Evolutionary conservation across 176 grass and related monocot genomes (phyloP).

Genomic region (Rhipidocladum racemiflorum): DNA sequence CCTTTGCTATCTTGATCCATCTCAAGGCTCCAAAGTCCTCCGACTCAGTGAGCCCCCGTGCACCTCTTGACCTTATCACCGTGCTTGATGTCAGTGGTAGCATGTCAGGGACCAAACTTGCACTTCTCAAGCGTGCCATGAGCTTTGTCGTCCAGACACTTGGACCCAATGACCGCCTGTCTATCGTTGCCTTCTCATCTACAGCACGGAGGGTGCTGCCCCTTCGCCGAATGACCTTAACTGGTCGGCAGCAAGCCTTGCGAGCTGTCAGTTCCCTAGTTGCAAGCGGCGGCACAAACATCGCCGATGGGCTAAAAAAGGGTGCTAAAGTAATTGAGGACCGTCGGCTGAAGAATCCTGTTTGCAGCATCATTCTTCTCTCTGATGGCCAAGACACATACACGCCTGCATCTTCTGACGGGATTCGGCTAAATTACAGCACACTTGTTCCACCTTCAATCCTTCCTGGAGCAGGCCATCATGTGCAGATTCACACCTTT

Average conservation of each 20-base stretch:
- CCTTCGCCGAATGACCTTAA: slow-evolving; percentile 57
- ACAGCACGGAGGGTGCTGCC: slow-evolving; percentile 62
- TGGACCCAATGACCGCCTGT: slow-evolving; percentile 81
- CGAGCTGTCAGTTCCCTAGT: slow-evolving; percentile 61
- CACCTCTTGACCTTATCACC: slow-evolving; percentile 84
- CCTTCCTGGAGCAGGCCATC: slow-evolving; percentile 43
- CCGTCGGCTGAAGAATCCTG: slow-evolving; percentile 60
- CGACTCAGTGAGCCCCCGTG: slow-evolving; percentile 38
- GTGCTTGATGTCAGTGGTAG: slow-evolving; percentile 94
- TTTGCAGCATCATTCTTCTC: slow-evolving; percentile 85
- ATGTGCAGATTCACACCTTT: slow-evolving; percentile 73
- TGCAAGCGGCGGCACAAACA: slow-evolving; percentile 80
- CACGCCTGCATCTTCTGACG: neutral
- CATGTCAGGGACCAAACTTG: slow-evolving; percentile 82
- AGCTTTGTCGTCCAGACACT: slow-evolving; percentile 79
- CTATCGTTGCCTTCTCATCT: slow-evolving; percentile 75
- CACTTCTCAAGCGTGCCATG: slow-evolving; percentile 82
- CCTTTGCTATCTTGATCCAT: slow-evolving; percentile 77
- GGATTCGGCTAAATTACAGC: too few relatives aligned
- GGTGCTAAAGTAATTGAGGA: slow-evolving; percentile 72
- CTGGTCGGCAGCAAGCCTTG: slow-evolving; percentile 53
- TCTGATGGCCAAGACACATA: slow-evolving; percentile 94
- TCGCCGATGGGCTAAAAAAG: slow-evolving; percentile 71
- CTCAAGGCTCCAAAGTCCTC: slow-evolving; percentile 68
- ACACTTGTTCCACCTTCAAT: slow-evolving; percentile 50